Evolutionary conservation across 2,329 filamentous ascomycete species (phyloP).

Genomic region (Pseudogymnoascus sp.): DNA sequence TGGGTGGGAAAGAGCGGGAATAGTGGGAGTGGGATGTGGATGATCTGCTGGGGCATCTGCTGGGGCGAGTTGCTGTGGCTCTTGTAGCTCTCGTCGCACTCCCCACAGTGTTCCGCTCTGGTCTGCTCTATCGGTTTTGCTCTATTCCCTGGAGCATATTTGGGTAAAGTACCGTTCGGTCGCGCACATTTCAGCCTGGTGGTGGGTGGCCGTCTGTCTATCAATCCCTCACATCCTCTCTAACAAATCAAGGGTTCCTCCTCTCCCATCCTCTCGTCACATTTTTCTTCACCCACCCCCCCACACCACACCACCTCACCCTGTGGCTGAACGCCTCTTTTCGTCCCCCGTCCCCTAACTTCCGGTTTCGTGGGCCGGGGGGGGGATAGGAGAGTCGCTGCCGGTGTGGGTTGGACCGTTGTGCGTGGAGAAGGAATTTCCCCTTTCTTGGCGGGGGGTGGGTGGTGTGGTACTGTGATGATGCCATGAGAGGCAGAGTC

Average conservation of each 20-base stretch:
- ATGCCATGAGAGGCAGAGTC: not conserved
- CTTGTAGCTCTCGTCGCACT: not conserved
- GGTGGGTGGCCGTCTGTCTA: not conserved
- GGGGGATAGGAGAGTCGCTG: not conserved
- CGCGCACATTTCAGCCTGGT: not conserved
- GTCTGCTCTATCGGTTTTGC: not conserved
- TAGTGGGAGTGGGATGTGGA: not conserved
- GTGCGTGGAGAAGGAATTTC: not conserved
- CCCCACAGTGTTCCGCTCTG: not conserved
- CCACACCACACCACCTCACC: not conserved
- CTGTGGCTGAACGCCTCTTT: not conserved
- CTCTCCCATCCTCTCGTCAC: not conserved
- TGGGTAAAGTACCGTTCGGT: not conserved
- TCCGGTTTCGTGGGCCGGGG: not conserved
- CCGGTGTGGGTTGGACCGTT: constrained; percentile 1
- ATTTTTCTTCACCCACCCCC: not conserved
- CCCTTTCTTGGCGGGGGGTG: not conserved
- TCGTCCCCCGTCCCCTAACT: not conserved
- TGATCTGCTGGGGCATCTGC: not conserved
- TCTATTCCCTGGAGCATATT: too few relatives aligned
- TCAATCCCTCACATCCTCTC: not conserved
- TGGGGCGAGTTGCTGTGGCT: not conserved
- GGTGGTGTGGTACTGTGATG: not conserved
- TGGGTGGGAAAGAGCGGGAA: not conserved
- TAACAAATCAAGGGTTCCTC: not conserved